phyloP scores from a whole-genome alignment of 2,329 filamentous ascomycete genomes.

The Microcyclosporella mali region DNA sequence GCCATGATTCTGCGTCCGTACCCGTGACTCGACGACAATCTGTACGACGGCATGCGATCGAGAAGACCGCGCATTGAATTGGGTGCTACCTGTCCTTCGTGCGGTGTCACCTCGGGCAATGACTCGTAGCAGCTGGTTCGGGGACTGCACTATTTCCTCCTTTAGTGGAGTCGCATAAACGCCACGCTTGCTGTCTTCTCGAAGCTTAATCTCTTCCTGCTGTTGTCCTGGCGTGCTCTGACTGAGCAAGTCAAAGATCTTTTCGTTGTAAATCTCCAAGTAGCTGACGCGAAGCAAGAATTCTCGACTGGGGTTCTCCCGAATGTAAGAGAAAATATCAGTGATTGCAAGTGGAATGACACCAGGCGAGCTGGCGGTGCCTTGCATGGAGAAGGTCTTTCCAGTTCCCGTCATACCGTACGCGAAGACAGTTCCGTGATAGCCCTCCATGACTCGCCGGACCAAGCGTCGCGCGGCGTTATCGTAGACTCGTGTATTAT shows the following conservation, averaged over 20 bases:
- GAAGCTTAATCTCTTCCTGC: slow-evolving; percentile 93
- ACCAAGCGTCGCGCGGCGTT: slow-evolving; percentile 89
- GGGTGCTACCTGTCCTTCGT: slow-evolving; percentile 83
- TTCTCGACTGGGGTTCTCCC: slow-evolving; percentile 89
- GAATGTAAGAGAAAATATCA: slow-evolving; percentile 98
- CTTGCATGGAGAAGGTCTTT: slow-evolving; percentile 99
- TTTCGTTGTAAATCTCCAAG: slow-evolving; percentile 98
- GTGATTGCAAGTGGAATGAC: slow-evolving; percentile 97
- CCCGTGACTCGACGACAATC: slow-evolving; percentile 94
- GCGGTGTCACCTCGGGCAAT: slow-evolving; percentile 92
- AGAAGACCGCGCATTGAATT: slow-evolving; percentile 94
- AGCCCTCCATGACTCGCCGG: slow-evolving; percentile 96
- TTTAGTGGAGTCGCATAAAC: slow-evolving; percentile 95
- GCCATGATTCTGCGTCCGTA: slow-evolving; percentile 54
- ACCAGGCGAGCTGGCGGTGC: slow-evolving; percentile 87
- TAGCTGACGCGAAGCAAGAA: slow-evolving; percentile 96
- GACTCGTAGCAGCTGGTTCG: slow-evolving; percentile 86
- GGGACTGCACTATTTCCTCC: slow-evolving; percentile 97
- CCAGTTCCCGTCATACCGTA: slow-evolving; percentile 97
- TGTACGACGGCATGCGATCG: slow-evolving; percentile 97
- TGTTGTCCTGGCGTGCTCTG: slow-evolving; percentile 55
- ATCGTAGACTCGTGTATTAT: slow-evolving; percentile 93
- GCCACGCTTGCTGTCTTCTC: slow-evolving; percentile 91
- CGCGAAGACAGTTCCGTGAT: slow-evolving; percentile 97
- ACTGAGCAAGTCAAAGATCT: slow-evolving; percentile 86